Base-by-base conservation (phyloP, 441 rosid species). In the Pelargonium citronellum region DNA sequence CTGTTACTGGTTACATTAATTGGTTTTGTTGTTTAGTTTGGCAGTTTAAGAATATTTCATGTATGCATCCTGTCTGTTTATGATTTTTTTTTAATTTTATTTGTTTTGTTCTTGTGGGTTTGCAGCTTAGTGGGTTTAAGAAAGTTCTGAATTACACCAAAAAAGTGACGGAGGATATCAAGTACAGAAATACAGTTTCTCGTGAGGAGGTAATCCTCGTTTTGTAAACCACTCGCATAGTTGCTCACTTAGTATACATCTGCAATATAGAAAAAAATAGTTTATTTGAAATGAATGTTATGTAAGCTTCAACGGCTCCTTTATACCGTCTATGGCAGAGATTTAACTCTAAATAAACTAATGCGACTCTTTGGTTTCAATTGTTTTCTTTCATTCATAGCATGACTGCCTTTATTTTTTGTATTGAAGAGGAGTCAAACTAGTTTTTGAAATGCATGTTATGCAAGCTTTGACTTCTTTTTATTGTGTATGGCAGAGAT, bases 71-170 rank as follows among this genome's bases (percentile, higher is more conserved):
- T 60, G n/a, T 10, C 37, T 22, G 64, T 60, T 10, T 17, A 37
- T 64, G 37, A 13, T 34, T 63, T n/a, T n/a, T 74, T 57, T 70
- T 77, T 68, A 71, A 71, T 65, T 64, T 5, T 11, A 20, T 72
- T 46, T 30, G 60, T 24, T 2, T 64, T 62, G 66, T 72, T 9
- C 55, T 67, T 19, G 60, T 81, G 75, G 70, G 15, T 80, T 74
- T 83, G 80, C 90, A 95, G 99, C 96, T 95, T 78, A 91, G 92
- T 70, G 99, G 99, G 71, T 92, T 78, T 82, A 95, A 95, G 83
- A 95, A 95, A 88, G 97, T 95, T 64, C 72, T 95, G 78, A 95
- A 92, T 79, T 95, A 95, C 81, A 87, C 92, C n/a, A 95, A 95
- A 85, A 95, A 87, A 77, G 87, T 87, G 77, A 83, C 75, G 68